A percentile compares a stretch with the other conserved stretches of the same genome.
phyloP scores from a whole-genome alignment of 257 asterid species.

The Euphrasia confusa region DNA sequence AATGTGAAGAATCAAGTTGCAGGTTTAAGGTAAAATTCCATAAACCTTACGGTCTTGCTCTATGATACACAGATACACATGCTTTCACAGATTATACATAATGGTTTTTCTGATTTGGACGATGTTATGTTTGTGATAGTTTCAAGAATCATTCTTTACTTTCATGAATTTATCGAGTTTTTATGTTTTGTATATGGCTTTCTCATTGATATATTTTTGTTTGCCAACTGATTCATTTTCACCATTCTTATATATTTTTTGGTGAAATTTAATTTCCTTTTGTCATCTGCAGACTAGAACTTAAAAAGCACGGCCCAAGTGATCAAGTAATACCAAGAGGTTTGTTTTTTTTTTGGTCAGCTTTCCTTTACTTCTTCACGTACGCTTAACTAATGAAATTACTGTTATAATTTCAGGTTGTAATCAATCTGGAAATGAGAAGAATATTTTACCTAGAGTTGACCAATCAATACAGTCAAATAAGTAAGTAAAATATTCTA shows the following conservation, averaged over 20 bases:
- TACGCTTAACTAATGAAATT: constrained; percentile 16
- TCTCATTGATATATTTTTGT: neutral
- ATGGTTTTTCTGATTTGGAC: constrained; percentile 7
- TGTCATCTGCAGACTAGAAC: constrained; percentile 40
- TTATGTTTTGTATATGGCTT: neutral
- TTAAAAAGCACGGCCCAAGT: constrained; percentile 33
- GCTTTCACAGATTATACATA: neutral
- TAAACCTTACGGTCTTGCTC: neutral
- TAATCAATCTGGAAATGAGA: constrained; percentile 32
- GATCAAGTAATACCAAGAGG: constrained; percentile 41
- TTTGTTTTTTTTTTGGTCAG: constrained; percentile 27
- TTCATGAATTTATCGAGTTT: neutral
- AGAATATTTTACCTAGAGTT: constrained; percentile 26
- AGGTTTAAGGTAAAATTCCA: constrained; percentile 44
- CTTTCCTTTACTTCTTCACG: constrained; percentile 14
- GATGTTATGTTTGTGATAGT: constrained; percentile 9
- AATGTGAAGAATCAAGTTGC: constrained; percentile 32
- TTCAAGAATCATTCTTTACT: neutral
- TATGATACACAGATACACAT: neutral
- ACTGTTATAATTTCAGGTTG: constrained; percentile 40
- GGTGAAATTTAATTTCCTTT: neutral
- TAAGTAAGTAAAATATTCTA: constrained; percentile 38
- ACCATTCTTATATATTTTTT: neutral
- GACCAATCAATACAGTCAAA: constrained; percentile 36
- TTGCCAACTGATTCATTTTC: constrained; percentile 5